Base-by-base conservation (phyloP, 2,329 filamentous ascomycete genomes). In the Cercospora canescens region DNA sequence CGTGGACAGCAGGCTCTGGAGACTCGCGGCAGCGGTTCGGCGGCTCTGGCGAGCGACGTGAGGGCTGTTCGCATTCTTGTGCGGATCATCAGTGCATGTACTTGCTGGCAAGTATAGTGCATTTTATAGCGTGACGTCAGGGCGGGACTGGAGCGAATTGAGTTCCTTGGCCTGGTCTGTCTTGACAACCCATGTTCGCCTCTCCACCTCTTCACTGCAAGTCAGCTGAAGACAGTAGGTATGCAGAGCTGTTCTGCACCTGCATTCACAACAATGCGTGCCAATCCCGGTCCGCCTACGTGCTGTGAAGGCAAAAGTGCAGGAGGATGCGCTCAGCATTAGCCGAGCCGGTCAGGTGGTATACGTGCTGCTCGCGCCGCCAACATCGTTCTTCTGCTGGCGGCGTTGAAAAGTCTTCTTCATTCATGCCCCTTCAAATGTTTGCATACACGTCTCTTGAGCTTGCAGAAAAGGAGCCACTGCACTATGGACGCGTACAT, bases 41-140 rank as follows among this genome's bases (percentile, higher is more conserved):
- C 28, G 4, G 34, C 45, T 64, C 58, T 64, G 24, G 21, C 24
- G 21, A 66, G 28, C 16, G 35, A 16, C 12, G 62, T 62, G 45
- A 67, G 41, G 56, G 63, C 66, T 50, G 55, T 37, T 56, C 64
- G 68, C 68, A 70, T 70, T 48, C 55, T 70, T 63, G 62, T 63
- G 21, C 37, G 34, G 26, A 5, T 50, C 6, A 14, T 50, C 21
- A 50, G 21, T 28, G 21, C n/a, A n/a, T n/a, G n/a, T n/a, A n/a
- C 16, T 24, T 50, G 45, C 45, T 28, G 24, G 9, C 55, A 34
- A 54, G 39, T 41, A 21, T 16, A 45, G 39, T 12, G n/a, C 21
- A 58, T 58, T 21, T 58, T 58, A 50, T 50, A 12, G 45, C 14
- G 52, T 55, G 52, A 55, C 32, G 52, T 55, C 52, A 55, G 24